Evolutionary conservation across 164 flowering plant species (phyloP).

Genomic region (Platanus orientalis): DNA sequence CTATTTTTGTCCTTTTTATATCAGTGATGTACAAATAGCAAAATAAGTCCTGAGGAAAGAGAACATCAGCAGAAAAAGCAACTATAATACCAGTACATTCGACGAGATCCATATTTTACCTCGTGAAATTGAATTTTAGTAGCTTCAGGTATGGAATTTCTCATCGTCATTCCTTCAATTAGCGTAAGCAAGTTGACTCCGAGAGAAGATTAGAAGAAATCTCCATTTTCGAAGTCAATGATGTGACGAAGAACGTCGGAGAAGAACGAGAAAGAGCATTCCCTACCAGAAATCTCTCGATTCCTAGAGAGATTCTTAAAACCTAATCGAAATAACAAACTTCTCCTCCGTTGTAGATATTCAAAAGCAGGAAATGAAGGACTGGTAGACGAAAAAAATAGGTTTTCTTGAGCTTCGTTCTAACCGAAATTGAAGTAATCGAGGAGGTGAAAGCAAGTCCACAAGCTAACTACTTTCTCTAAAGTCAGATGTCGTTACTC

Average conservation of each 20-base stretch:
- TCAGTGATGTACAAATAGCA: no score
- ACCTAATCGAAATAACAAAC: slow-evolving; percentile 23
- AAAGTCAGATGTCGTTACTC: no score
- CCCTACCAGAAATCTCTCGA: slow-evolving; percentile 36
- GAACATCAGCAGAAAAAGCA: not conserved
- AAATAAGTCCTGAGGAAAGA: not conserved
- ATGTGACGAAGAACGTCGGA: slow-evolving; percentile 47
- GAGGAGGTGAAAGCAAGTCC: slow-evolving; percentile 61
- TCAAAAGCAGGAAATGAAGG: slow-evolving; percentile 31
- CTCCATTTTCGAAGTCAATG: slow-evolving; percentile 16
- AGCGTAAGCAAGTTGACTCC: not conserved
- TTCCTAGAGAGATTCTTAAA: slow-evolving; percentile 17
- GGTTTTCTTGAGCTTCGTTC: slow-evolving; percentile 22
- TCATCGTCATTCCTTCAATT: not conserved
- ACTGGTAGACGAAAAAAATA: slow-evolving; percentile 42
- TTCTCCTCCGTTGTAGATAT: slow-evolving; percentile 14
- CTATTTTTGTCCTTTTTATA: no score
- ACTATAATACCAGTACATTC: not conserved
- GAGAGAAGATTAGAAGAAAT: not conserved
- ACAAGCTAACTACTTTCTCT: slow-evolving; percentile 45
- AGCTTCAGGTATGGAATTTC: slow-evolving; percentile 3
- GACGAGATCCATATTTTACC: not conserved
- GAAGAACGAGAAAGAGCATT: slow-evolving; percentile 52
- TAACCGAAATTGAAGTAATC: slow-evolving; percentile 40
- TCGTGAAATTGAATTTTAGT: slow-evolving; percentile 2